phyloP scores from a whole-genome alignment of 768 basidiomycete genomes.

The Macrolepiota fuliginosa region DNA sequence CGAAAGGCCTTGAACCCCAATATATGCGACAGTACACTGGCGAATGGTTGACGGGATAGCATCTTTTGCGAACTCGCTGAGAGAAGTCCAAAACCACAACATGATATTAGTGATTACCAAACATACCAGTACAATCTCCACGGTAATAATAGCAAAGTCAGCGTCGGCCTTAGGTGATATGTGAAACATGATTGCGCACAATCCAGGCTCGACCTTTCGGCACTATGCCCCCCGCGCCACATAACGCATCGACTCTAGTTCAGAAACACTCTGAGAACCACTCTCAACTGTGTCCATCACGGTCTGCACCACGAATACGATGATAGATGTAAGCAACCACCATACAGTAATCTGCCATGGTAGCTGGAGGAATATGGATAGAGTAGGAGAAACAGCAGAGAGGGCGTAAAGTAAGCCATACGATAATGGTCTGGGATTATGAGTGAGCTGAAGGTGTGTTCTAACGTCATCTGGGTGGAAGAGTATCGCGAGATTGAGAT shows the following conservation, averaged over 20 bases:
- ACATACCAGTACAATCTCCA: neutral
- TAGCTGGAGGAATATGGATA: conserved; percentile 45
- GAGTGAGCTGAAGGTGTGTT: conserved; percentile 26
- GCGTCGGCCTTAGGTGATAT: neutral
- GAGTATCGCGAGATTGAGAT: conserved; percentile 45
- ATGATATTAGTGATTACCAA: neutral
- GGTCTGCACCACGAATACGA: conserved; percentile 45
- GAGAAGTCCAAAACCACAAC: neutral
- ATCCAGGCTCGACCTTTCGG: neutral
- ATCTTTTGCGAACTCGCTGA: neutral
- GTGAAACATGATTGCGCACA: neutral
- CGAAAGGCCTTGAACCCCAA: neutral
- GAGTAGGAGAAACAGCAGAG: conserved; percentile 45
- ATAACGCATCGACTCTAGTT: conserved; percentile 55
- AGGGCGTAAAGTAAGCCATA: conserved; percentile 28
- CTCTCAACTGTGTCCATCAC: conserved; percentile 42
- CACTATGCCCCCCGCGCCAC: conserved; percentile 49
- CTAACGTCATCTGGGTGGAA: conserved; percentile 38
- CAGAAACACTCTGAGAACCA: conserved; percentile 44
- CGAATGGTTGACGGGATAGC: neutral
- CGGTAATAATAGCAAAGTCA: neutral
- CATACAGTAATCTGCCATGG: conserved; percentile 54
- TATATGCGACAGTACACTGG: neutral
- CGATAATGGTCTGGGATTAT: conserved; percentile 28
- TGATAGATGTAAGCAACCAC: conserved; percentile 45